Conservation (phyloP, 1,139 yeast species). For the Scheffersomyces insectosa region DNA sequence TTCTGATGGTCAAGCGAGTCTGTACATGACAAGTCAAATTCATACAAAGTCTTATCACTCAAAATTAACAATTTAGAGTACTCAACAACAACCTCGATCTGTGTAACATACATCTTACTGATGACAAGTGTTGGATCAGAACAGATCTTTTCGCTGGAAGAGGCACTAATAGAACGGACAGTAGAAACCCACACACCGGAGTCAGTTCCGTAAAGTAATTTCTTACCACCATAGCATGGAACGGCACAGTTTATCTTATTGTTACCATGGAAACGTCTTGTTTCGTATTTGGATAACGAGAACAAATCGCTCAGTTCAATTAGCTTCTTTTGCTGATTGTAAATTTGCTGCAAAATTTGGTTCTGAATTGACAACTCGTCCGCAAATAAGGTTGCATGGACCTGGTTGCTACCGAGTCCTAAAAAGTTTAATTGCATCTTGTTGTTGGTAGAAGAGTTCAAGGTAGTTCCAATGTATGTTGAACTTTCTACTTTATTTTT, state of each 20-base stretch:
- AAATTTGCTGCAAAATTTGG: constrained; percentile 77
- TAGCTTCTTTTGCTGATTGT: constrained; percentile 73
- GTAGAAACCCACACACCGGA: constrained; percentile 85
- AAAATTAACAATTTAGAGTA: constrained; percentile 81
- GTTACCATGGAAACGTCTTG: constrained; percentile 70
- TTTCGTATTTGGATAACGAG: constrained; percentile 72
- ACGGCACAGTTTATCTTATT: constrained; percentile 85
- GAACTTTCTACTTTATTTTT: constrained; percentile 32
- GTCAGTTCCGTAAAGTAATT: constrained; percentile 87
- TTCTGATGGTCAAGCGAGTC: constrained; percentile 72
- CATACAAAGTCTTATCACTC: constrained; percentile 78
- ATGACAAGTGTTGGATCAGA: constrained; percentile 79
- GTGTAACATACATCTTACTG: constrained; percentile 76
- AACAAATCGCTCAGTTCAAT: constrained; percentile 77
- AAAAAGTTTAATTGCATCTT: constrained; percentile 49
- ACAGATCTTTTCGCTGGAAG: constrained; percentile 52
- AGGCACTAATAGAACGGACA: constrained; percentile 46
- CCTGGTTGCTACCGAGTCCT: constrained; percentile 47
- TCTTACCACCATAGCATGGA: constrained; percentile 94
- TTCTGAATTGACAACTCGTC: constrained; percentile 66
- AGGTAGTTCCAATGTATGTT: constrained; percentile 20
- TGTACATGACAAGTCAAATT: constrained; percentile 70
- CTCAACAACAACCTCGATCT: constrained; percentile 89
- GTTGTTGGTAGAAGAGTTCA: constrained; percentile 27
- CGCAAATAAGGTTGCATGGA: constrained; percentile 46